Evolutionary conservation across 805 yeast species (phyloP).

Genomic region (Wickerhamiella hasegawae): DNA sequence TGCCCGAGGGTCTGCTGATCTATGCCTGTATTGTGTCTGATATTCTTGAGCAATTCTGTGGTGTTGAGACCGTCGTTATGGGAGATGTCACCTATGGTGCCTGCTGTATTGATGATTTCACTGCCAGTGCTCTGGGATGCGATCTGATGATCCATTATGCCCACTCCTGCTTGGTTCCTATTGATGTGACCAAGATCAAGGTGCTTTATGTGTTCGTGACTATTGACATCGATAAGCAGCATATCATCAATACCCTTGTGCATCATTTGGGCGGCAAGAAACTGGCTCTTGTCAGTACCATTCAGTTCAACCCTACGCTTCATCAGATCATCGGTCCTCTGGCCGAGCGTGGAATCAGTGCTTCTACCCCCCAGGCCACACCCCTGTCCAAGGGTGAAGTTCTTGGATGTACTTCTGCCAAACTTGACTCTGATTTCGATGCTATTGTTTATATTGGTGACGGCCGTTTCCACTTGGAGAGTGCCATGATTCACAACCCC

Average conservation of each 20-base stretch:
- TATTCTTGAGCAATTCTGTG: constrained; percentile 80
- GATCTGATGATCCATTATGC: constrained; percentile 95
- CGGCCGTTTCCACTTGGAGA: constrained; percentile 88
- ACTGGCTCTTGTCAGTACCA: constrained; percentile 83
- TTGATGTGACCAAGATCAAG: constrained; percentile 78
- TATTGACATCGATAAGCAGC: constrained; percentile 71
- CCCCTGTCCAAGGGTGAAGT: constrained; percentile 95
- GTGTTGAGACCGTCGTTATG: constrained; percentile 81
- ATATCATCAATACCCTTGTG: constrained; percentile 59
- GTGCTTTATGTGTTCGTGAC: constrained; percentile 94
- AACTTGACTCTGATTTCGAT: constrained; percentile 35
- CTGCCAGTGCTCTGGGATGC: constrained; percentile 85
- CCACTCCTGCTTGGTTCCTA: constrained; percentile 91
- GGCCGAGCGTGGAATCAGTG: constrained; percentile 31
- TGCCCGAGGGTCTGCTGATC: constrained; percentile 92
- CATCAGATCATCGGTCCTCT: constrained; percentile 52
- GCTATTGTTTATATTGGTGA: constrained; percentile 91
- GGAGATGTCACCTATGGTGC: constrained; percentile 99
- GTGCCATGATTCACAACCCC: constrained; percentile 96
- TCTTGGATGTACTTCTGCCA: constrained; percentile 86
- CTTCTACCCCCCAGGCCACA: constrained; percentile 76
- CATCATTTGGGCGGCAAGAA: constrained; percentile 54
- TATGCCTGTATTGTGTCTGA: constrained; percentile 84
- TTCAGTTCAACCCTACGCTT: constrained; percentile 89
- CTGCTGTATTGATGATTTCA: constrained; percentile 92